Conservation (phyloP, 2,329 filamentous ascomycete genomes). For the Aspergillaceae sp. region DNA sequence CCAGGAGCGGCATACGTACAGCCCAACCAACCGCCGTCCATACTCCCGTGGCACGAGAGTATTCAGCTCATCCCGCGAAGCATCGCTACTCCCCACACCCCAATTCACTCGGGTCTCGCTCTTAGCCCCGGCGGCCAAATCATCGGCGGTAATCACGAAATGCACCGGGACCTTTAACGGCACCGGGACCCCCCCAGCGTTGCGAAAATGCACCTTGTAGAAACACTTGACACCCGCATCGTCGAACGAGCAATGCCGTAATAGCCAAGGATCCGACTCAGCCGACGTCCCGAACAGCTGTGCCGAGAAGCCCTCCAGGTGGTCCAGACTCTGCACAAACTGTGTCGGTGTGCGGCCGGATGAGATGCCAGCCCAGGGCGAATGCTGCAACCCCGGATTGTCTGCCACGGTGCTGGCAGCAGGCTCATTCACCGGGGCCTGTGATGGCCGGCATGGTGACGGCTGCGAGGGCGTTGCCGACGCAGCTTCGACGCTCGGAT, state of each 20-base stretch:
- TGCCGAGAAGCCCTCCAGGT: slow-evolving; percentile 20
- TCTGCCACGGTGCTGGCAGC: slow-evolving; percentile 9
- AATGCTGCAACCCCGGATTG: neutral
- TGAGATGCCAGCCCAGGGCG: slow-evolving; percentile 5
- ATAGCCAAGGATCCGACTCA: slow-evolving; percentile 29
- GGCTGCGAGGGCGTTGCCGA: neutral
- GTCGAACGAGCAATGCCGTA: slow-evolving; percentile 30
- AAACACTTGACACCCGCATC: slow-evolving; percentile 28
- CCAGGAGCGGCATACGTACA: slow-evolving; percentile 8
- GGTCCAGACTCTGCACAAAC: slow-evolving; percentile 22
- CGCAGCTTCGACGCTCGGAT: neutral
- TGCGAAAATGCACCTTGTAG: slow-evolving; percentile 30
- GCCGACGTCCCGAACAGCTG: slow-evolving; percentile 26
- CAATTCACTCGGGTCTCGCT: slow-evolving; percentile 11
- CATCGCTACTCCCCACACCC: neutral
- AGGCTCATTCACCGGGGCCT: neutral
- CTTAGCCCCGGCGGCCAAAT: slow-evolving; percentile 12
- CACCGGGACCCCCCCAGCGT: slow-evolving; percentile 29
- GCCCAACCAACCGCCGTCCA: slow-evolving; percentile 14
- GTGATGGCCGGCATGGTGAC: neutral
- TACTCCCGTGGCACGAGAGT: slow-evolving; percentile 15
- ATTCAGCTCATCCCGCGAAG: slow-evolving; percentile 13
- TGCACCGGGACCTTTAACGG: slow-evolving; percentile 27
- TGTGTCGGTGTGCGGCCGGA: slow-evolving; percentile 14
- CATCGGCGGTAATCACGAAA: slow-evolving; percentile 19